Conservation (phyloP, 1,284 basidiomycete genomes). For the Ceratobasidium sp. region DNA sequence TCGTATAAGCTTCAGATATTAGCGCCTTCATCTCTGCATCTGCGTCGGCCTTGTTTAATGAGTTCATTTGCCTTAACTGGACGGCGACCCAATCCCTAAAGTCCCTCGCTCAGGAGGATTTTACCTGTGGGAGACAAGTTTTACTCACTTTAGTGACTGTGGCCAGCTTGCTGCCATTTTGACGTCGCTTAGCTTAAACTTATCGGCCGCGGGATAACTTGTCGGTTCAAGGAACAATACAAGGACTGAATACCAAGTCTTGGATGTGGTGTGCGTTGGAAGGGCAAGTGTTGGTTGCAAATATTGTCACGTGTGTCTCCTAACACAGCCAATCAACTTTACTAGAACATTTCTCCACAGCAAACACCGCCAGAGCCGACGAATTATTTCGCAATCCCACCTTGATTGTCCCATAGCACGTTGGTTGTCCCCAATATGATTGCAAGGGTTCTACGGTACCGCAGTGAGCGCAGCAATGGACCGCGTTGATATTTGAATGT, state of each 20-base stretch:
- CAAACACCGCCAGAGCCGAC: neutral
- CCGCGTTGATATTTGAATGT: no score
- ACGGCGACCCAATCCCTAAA: slow-evolving; percentile 84
- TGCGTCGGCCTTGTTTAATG: slow-evolving; percentile 73
- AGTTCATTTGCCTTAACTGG: slow-evolving; percentile 81
- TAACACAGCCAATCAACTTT: neutral
- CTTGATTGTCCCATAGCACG: neutral
- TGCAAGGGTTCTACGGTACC: neutral
- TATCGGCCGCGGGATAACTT: neutral
- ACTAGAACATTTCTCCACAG: neutral
- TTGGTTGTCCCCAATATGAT: neutral
- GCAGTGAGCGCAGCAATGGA: neutral
- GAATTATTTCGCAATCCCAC: neutral
- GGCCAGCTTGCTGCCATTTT: slow-evolving; percentile 40
- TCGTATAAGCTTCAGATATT: slow-evolving; percentile 80
- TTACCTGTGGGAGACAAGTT: neutral
- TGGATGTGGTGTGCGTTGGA: slow-evolving; percentile 32
- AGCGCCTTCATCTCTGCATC: slow-evolving; percentile 84
- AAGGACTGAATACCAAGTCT: neutral
- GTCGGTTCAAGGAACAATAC: neutral
- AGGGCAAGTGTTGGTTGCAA: neutral
- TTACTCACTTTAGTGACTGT: slow-evolving; percentile 35
- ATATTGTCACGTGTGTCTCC: slow-evolving; percentile 6
- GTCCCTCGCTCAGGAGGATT: neutral
- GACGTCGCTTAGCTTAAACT: neutral